Conservation (phyloP, 768 basidiomycete genomes). For the Hypholoma fasciculare region DNA sequence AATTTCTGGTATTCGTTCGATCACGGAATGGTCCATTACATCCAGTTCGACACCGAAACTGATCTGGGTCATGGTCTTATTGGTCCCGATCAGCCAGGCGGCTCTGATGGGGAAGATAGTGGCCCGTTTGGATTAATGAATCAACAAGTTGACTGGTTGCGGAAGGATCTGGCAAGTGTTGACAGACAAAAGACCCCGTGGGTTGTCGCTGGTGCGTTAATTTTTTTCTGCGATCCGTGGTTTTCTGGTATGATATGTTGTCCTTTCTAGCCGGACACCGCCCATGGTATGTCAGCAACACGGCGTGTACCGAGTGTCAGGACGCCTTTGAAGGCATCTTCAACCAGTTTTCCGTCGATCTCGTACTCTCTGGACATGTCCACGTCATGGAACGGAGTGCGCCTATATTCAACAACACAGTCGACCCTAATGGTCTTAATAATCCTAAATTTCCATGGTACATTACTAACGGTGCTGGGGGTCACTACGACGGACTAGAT, state of each 20-base stretch:
- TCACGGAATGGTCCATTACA: conserved; percentile 19
- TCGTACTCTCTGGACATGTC: conserved; percentile 15
- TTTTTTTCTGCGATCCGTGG: neutral
- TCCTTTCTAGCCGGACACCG: conserved; percentile 13
- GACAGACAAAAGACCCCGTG: conserved; percentile 14
- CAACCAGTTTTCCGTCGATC: conserved; percentile 14
- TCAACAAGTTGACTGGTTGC: conserved; percentile 19
- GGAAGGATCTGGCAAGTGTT: conserved; percentile 12
- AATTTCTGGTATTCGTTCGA: conserved; percentile 24
- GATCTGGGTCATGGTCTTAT: conserved; percentile 17
- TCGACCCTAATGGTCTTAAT: conserved; percentile 16
- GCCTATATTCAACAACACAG: conserved; percentile 12
- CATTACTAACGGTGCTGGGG: conserved; percentile 19
- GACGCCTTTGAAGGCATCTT: conserved; percentile 12
- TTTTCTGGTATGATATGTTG: neutral
- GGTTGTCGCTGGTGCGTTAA: neutral
- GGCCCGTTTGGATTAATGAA: conserved; percentile 20
- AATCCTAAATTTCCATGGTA: conserved; percentile 19
- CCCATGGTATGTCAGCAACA: conserved; percentile 12
- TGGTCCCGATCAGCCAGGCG: conserved; percentile 17
- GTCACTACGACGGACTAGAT: conserved; percentile 21
- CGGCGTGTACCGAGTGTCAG: conserved; percentile 12
- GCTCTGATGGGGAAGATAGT: conserved; percentile 12
- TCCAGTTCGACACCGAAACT: conserved; percentile 20
- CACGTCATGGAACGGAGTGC: conserved; percentile 15